Percentiles rank a stretch among this genome's conserved stretches.
phyloP scores from a whole-genome alignment of 163 green algal genomes.

The Scenedesmus sp. region DNA sequence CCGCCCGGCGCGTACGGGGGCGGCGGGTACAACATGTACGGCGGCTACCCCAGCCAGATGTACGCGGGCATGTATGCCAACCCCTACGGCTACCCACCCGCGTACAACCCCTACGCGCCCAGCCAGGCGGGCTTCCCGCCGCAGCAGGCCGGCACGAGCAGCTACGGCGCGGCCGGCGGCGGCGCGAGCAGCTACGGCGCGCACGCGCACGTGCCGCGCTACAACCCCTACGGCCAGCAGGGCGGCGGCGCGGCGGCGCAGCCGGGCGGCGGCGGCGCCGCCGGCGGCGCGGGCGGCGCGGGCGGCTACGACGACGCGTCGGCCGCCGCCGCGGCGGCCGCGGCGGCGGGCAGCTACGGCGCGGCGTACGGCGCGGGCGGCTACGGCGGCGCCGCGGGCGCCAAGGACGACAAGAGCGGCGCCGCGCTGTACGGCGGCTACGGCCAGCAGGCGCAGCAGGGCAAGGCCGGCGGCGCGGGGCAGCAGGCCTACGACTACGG shows the following conservation, averaged over 20 bases:
- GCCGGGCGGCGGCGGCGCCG: not conserved
- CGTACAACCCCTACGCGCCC: conserved; percentile 33
- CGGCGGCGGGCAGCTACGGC: conserved; percentile 16
- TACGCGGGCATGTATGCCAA: conserved; percentile 32
- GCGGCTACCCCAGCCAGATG: conserved; percentile 32
- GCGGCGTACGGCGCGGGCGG: no score
- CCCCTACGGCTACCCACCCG: conserved; percentile 26
- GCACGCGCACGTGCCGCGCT: conserved; percentile 26
- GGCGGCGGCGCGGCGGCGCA: not conserved
- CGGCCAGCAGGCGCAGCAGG: conserved; percentile 18
- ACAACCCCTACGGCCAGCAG: conserved; percentile 37
- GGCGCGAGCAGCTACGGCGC: conserved; percentile 23
- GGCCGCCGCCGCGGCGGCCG: conserved; percentile 31
- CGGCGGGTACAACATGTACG: conserved; percentile 29
- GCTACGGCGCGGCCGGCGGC: not conserved
- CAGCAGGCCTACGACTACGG: conserved; percentile 29
- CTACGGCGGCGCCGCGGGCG: conserved; percentile 3
- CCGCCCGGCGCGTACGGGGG: conserved; percentile 9
- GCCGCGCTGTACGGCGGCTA: conserved; percentile 21
- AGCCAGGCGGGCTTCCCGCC: conserved; percentile 31
- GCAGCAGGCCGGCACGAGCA: conserved; percentile 27
- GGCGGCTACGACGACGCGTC: conserved; percentile 28
- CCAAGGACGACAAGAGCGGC: conserved; percentile 13
- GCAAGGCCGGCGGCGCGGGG: conserved; percentile 8
- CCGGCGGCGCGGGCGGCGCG: not conserved